Conservation (phyloP, 768 basidiomycete genomes). For the Gymnopilus junonius region DNA sequence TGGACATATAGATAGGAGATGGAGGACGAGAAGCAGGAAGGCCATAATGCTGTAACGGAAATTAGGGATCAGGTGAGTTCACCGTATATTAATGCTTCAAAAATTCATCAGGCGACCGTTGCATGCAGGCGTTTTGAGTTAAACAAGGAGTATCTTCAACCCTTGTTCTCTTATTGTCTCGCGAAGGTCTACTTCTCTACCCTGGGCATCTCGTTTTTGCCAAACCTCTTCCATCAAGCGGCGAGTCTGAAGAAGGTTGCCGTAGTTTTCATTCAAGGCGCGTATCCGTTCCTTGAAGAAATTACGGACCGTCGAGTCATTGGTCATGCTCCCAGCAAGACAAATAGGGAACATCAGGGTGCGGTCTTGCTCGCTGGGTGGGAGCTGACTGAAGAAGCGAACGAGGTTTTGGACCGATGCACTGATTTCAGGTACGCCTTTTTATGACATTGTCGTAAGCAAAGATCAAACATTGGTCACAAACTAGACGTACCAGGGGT, state of each 20-base stretch:
- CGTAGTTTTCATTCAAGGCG: conserved; percentile 57
- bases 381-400: conserved; percentile 56
- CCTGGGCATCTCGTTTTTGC: conserved; percentile 64
- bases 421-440: conserved; percentile 76
- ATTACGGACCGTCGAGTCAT: conserved; percentile 60
- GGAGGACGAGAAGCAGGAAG: conserved; percentile 1
- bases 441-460: background rate
- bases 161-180: conserved; percentile 58
- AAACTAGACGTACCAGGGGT: conserved; percentile 61
- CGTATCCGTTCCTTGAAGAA: conserved; percentile 63
- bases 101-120: conserved; percentile 10
- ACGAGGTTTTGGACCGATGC: conserved; percentile 59
- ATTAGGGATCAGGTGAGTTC: conserved; percentile 25
- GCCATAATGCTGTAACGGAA: background rate
- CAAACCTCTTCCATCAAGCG: conserved; percentile 71
- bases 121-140: conserved; percentile 20
- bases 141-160: conserved; percentile 56
- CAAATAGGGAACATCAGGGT: conserved; percentile 74
- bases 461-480: background rate
- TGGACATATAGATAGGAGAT: conserved; percentile 8
- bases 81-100: conserved; percentile 9
- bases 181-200: conserved; percentile 61
- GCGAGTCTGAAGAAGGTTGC: conserved; percentile 61
- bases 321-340: conserved; percentile 74
- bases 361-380: conserved; percentile 65